A percentile compares a stretch with the other conserved stretches of the same genome.
Evolutionary conservation across 2,329 filamentous ascomycete genomes (phyloP).

Genomic region (Fusarium euwallaceae): DNA sequence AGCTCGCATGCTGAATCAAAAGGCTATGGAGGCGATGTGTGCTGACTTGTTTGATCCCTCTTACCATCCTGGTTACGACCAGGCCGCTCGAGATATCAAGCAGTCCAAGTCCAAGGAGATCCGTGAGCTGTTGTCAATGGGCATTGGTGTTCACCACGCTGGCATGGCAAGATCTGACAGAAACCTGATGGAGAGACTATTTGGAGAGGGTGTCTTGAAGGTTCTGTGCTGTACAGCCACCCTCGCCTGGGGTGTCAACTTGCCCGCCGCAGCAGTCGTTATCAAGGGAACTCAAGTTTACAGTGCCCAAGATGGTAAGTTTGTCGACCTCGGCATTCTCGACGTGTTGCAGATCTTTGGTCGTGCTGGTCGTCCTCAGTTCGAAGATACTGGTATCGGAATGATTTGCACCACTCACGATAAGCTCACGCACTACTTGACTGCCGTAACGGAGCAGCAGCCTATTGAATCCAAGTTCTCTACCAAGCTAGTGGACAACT

Average conservation of each 20-base stretch:
- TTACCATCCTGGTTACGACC: constrained; percentile 82
- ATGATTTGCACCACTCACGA: constrained; percentile 99
- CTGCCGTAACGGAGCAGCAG: constrained; percentile 93
- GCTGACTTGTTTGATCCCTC: constrained; percentile 86
- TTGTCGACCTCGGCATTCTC: constrained; percentile 94
- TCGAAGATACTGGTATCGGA: constrained; percentile 96
- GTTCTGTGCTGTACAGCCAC: constrained; percentile 99
- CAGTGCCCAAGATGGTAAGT: constrained; percentile 95
- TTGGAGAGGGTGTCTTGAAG: constrained; percentile 91
- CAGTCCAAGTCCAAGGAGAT: constrained; percentile 87
- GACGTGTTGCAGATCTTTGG: constrained; percentile 99
- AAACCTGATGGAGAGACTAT: constrained; percentile 95
- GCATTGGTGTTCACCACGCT: constrained; percentile 94
- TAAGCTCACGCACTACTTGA: constrained; percentile 90
- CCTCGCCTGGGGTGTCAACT: constrained; percentile 97
- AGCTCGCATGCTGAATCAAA: constrained; percentile 86
- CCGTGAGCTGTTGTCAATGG: constrained; percentile 88
- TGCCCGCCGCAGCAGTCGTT: constrained; percentile 94
- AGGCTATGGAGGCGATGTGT: constrained; percentile 84
- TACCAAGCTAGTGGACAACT: constrained; percentile 91
- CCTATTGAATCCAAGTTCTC: constrained; percentile 99
- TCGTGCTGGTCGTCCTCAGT: constrained; percentile 96
- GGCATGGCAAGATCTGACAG: constrained; percentile 95
- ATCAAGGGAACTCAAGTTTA: constrained; percentile 99
- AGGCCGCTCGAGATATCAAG: constrained; percentile 86